Percentiles rank a stretch among this genome's conserved stretches.
Evolutionary conservation across 208 protist genomes (phyloP).

Genomic region (Spongospora subterranea): DNA sequence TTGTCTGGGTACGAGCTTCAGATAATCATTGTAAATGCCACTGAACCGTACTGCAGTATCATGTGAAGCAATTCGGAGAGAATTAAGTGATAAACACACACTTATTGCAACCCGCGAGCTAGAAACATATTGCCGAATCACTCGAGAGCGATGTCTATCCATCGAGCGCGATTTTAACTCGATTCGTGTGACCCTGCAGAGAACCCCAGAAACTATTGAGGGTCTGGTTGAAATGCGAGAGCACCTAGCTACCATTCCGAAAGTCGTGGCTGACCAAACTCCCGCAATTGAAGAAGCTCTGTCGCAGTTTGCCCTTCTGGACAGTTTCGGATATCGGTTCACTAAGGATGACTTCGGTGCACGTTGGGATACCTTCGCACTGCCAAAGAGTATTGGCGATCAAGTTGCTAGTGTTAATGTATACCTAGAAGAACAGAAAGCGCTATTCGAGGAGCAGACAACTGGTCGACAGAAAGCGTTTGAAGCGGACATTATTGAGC

Average conservation of each 20-base stretch:
- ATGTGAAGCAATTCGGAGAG: constrained; percentile 7
- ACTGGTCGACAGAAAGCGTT: constrained; percentile 54
- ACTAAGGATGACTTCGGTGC: constrained; percentile 50
- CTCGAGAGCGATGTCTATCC: background rate
- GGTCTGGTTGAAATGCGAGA: constrained; percentile 40
- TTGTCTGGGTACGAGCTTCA: background rate
- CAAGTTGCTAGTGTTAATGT: constrained; percentile 38
- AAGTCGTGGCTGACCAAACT: background rate
- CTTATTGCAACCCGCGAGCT: constrained; percentile 6
- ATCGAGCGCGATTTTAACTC: constrained; percentile 21
- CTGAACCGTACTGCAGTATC: background rate
- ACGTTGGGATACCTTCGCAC: constrained; percentile 37
- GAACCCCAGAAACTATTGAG: constrained; percentile 40
- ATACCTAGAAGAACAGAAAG: constrained; percentile 50
- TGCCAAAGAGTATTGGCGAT: constrained; percentile 2
- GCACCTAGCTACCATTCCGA: constrained; percentile 20
- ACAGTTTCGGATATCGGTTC: constrained; percentile 40
- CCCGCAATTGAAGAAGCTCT: constrained; percentile 32
- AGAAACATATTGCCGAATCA: constrained; percentile 32
- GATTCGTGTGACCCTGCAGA: constrained; percentile 16
- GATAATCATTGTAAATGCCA: background rate
- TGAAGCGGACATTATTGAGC: constrained; percentile 30
- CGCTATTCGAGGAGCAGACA: constrained; percentile 18
- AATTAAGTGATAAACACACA: constrained; percentile 35
- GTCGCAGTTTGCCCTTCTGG: constrained; percentile 17